Base-by-base conservation (phyloP, 495 filamentous ascomycete genomes). In the Talaromyces wortmannii region DNA sequence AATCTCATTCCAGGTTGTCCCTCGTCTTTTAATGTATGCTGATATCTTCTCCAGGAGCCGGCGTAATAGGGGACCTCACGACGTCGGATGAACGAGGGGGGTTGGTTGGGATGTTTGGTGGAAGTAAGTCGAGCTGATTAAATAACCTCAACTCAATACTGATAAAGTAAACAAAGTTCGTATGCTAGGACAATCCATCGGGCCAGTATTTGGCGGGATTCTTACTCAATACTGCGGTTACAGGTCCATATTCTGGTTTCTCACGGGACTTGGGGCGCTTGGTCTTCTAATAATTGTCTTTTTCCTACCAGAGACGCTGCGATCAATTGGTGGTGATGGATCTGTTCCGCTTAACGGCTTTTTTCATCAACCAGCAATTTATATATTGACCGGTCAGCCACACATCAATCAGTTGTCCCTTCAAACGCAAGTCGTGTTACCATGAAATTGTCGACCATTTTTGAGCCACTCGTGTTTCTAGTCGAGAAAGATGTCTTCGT, bases 291-390 rank as follows among this genome's bases (percentile, higher is more conserved):
- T 79, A 5, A 83, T 83, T 56, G 40, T 80, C 15, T 57, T 87
- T 44, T 72, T 80, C 32, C 76, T 90, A 6, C 87, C 86, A 4
- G 87, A 90, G 65, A 91, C 88, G 10, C 79, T 83, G 52, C 77
- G 88, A 13, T 79, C 81, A 8, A 79, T 91, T 7, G 88, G 88
- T 0, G 88, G 88, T 0, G 88, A 91, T 64, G 88, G 88, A 16
- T 73, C 68, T 7, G 70, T 79, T 7, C 63, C 50, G 3, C 63
- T 74, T 0, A 46, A 57, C 5, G 71, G 71, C 30, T 57, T 66
- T 52, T 13, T 2, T 5, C 57, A 61, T 62, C 78, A 72, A 59
- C 74, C 68, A 46, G 66, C 66, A 55, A 62, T 61, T 23, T 78
- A 67, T 56, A 66, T 33, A 45, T 60, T 71, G 57, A 72, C 56